phyloP scores from a whole-genome alignment of 805 yeast genomes.

The Alloascoidea africana region DNA sequence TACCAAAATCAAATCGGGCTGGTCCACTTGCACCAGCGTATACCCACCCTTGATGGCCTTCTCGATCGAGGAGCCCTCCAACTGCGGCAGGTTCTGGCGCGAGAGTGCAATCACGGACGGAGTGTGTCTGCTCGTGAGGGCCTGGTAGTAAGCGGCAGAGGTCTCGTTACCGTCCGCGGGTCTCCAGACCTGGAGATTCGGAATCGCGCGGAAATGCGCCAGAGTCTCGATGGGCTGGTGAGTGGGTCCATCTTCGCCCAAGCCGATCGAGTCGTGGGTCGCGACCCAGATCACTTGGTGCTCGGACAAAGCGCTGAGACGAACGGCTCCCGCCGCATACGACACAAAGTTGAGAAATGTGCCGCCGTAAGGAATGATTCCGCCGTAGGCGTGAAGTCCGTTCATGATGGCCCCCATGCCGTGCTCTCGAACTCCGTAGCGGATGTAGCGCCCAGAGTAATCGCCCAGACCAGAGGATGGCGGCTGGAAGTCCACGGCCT shows the following conservation, averaged over 20 bases:
- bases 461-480: conserved; percentile 67
- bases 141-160: conserved; percentile 40
- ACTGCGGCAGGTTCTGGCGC: conserved; percentile 76
- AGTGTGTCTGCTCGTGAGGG: conserved; percentile 40
- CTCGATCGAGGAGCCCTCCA: conserved; percentile 84
- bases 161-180: conserved; percentile 39
- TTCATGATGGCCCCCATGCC: conserved; percentile 98
- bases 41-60: conserved; percentile 94
- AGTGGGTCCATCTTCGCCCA: conserved; percentile 45
- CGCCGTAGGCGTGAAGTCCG: conserved; percentile 87
- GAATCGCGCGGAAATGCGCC: conserved; percentile 34
- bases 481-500: conserved; percentile 86
- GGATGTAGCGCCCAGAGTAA: conserved; percentile 83
- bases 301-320: conserved; percentile 31
- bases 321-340: conserved; percentile 43
- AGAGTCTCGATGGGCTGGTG: conserved; percentile 40
- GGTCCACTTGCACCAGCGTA: conserved; percentile 40
- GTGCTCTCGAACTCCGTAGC: conserved; percentile 98
- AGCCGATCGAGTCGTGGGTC: conserved; percentile 43
- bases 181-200: conserved; percentile 32
- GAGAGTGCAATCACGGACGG: conserved; percentile 63
- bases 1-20: conserved; percentile 61
- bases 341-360: conserved; percentile 91
- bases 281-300: conserved; percentile 34
- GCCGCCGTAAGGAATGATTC: conserved; percentile 87